These are phyloP conservation scores for Puccinia hordei DNA, from an alignment of 1,284 basidiomycete genomes.

Conservation along the genomic window DNA sequence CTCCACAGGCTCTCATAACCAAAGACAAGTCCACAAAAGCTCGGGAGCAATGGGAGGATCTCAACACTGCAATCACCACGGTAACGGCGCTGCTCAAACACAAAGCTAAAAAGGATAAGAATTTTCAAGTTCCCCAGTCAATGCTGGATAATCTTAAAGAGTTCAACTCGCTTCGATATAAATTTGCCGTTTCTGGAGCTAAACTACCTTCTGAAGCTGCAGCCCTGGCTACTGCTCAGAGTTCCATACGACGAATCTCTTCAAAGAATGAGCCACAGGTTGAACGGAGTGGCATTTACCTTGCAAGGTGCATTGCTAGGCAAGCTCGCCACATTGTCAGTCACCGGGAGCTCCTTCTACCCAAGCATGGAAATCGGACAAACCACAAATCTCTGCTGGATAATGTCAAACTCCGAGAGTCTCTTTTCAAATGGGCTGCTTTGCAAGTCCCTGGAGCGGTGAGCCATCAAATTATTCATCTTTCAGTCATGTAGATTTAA, in stretches of 20 bases:
- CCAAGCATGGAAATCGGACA: not conserved
- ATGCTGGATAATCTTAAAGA: conserved; percentile 15
- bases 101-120: not conserved
- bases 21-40: not conserved
- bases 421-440: conserved; percentile 23
- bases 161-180: conserved; percentile 3
- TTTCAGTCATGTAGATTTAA: not conserved
- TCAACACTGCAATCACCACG: not conserved
- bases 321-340: conserved; percentile 28
- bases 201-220: conserved; percentile 16
- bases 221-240: conserved; percentile 32
- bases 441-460: conserved; percentile 25
- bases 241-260: not conserved
- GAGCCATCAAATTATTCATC: not conserved
- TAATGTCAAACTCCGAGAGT: not conserved
- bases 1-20: not conserved
- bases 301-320: not conserved
- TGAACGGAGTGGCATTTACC: not conserved
- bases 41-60: not conserved
- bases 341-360: not conserved
- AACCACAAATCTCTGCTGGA: conserved; percentile 34
- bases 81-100: conserved; percentile 4
- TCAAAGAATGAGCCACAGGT: not conserved
- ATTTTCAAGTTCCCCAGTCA: not conserved
- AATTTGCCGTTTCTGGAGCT: conserved; percentile 1